Conservation (phyloP, 1,284 basidiomycete species). For the Veloporphyrellus conicus region DNA sequence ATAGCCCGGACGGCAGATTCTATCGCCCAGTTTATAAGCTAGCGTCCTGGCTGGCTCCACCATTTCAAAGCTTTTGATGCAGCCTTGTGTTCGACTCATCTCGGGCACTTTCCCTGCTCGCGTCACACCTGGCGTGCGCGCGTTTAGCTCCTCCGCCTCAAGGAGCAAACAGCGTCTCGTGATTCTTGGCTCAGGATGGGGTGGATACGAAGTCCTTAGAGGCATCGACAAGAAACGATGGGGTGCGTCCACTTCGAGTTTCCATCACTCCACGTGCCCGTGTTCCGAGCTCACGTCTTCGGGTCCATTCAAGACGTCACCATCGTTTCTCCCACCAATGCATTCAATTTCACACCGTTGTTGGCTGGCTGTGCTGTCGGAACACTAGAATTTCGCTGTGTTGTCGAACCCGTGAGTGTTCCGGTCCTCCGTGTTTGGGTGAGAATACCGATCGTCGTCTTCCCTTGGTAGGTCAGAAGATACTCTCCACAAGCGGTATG, state of each 20-base stretch:
- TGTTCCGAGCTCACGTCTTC: conserved; percentile 7
- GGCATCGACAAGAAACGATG: conserved; percentile 64
- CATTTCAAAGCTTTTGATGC: conserved; percentile 23
- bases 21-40: neutral
- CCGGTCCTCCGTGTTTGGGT: conserved; percentile 20
- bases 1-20: neutral
- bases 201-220: conserved; percentile 69
- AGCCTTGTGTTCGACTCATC: conserved; percentile 6
- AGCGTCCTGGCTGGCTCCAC: no score
- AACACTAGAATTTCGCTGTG: conserved; percentile 76
- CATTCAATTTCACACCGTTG: conserved; percentile 83
- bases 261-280: neutral
- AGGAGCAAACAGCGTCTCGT: conserved; percentile 60
- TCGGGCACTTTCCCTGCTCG: neutral
- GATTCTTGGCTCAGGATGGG: conserved; percentile 85
- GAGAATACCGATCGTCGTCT: neutral
- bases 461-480: conserved; percentile 43
- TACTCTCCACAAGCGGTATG: conserved; percentile 56
- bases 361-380: conserved; percentile 76
- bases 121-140: conserved; percentile 20
- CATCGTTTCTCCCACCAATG: conserved; percentile 68
- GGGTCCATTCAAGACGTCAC: conserved; percentile 51
- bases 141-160: conserved; percentile 36
- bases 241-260: conserved; percentile 47
- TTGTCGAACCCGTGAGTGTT: conserved; percentile 67